Percentiles rank a stretch among this genome's conserved stretches.
These are phyloP conservation scores for Amanita muscaria DNA, from an alignment of 768 basidiomycete species.

Conservation along the genomic window DNA sequence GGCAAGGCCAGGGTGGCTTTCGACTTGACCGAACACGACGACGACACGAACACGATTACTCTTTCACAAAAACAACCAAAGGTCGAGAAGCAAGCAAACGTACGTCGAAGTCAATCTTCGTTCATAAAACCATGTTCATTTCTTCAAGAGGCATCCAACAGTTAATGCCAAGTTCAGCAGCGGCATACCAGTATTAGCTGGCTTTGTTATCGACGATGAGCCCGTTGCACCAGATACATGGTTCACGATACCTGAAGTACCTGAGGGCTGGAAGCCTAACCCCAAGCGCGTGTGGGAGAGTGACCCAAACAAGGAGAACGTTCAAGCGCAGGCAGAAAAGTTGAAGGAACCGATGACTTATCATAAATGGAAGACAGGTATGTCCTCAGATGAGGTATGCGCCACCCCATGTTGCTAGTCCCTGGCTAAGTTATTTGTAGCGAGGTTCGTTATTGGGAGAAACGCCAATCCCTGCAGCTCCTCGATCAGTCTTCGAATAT, in stretches of 20 bases:
- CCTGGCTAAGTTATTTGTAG: slow-evolving; percentile 29
- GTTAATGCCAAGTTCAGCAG: slow-evolving; percentile 51
- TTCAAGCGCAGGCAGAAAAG: slow-evolving; percentile 16
- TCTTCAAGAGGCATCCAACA: slow-evolving; percentile 25
- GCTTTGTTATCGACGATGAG: slow-evolving; percentile 64
- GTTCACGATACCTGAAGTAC: slow-evolving; percentile 80
- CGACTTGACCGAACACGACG: slow-evolving; percentile 54
- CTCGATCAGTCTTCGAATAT: slow-evolving; percentile 88
- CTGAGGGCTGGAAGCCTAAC: slow-evolving; percentile 78
- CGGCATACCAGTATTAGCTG: slow-evolving; percentile 62
- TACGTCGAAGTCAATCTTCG: slow-evolving; percentile 17
- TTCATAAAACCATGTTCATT: slow-evolving; percentile 15
- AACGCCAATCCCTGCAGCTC: slow-evolving; percentile 53
- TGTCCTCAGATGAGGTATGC: slow-evolving; percentile 69
- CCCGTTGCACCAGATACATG: slow-evolving; percentile 64
- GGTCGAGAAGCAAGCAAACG: slow-evolving; percentile 17
- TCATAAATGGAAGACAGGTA: slow-evolving; percentile 43
- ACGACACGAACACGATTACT: slow-evolving; percentile 40
- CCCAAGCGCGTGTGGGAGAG: slow-evolving; percentile 68
- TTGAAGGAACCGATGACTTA: slow-evolving; percentile 22
- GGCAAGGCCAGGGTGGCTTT: slow-evolving; percentile 51
- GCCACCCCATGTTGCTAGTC: slow-evolving; percentile 4
- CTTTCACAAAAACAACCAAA: slow-evolving; percentile 14
- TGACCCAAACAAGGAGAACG: slow-evolving; percentile 40
- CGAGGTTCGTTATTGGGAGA: slow-evolving; percentile 82